phyloP scores from a whole-genome alignment of 768 basidiomycete species.

The Podaxis sp. region DNA sequence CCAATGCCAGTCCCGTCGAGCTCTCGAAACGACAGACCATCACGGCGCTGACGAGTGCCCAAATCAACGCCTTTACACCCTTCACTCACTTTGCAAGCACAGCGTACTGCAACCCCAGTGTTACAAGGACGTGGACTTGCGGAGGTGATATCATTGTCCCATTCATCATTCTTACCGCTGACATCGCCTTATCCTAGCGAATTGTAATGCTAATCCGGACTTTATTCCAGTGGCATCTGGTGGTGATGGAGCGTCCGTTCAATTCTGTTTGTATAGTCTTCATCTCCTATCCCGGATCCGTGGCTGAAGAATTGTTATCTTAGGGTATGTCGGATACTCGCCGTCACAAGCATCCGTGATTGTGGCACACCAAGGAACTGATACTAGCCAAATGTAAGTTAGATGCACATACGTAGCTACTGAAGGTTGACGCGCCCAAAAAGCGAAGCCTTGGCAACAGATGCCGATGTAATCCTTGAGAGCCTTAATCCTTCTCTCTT shows the following conservation, averaged over 20 bases:
- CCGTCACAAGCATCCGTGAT: constrained; percentile 26
- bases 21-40: constrained; percentile 24
- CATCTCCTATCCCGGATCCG: background rate
- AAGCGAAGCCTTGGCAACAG: constrained; percentile 40
- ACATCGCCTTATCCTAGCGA: background rate
- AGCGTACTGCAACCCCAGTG: constrained; percentile 45
- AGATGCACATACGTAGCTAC: background rate
- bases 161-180: background rate
- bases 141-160: constrained; percentile 38
- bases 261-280: constrained; percentile 37
- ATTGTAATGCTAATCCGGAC: constrained; percentile 17
- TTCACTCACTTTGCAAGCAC: constrained; percentile 50
- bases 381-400: constrained; percentile 33
- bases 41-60: constrained; percentile 33
- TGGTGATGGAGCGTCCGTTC: constrained; percentile 41
- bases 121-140: constrained; percentile 51
- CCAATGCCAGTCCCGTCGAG: background rate
- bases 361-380: constrained; percentile 37
- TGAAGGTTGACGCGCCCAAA: background rate
- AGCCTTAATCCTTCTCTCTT: constrained; percentile 38
- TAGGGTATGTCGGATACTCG: constrained; percentile 16
- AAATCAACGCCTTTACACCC: constrained; percentile 42
- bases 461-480: constrained; percentile 32
- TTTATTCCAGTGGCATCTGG: constrained; percentile 53
- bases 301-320: background rate